Evolutionary conservation across 305 asterid species (phyloP).

Genomic region (Plantago rigida): DNA sequence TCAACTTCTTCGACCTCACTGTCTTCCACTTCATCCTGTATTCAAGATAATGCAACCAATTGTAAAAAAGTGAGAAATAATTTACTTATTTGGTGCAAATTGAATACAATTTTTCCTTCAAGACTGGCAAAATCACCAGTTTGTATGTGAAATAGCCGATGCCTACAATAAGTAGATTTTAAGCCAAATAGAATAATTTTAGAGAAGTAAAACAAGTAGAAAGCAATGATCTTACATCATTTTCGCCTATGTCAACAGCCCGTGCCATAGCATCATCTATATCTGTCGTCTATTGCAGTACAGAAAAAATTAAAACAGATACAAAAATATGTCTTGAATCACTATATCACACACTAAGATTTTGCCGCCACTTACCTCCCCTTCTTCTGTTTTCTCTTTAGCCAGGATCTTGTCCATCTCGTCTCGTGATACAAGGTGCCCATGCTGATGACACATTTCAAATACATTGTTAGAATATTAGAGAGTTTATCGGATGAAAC

Average conservation of each 20-base stretch:
- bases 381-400: constrained; percentile 64
- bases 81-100: too few relatives aligned
- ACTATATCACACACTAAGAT: not conserved
- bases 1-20: constrained; percentile 58
- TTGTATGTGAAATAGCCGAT: too few relatives aligned
- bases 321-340: not conserved
- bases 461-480: constrained; percentile 7
- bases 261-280: constrained; percentile 90
- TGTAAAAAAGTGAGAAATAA: not conserved
- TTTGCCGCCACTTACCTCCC: constrained; percentile 44
- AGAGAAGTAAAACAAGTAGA: constrained; percentile 7
- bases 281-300: constrained; percentile 48
- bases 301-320: not conserved
- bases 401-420: constrained; percentile 58
- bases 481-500: not conserved
- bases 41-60: not conserved
- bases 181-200: constrained; percentile 5
- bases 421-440: constrained; percentile 63
- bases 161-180: not conserved
- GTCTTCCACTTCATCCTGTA: constrained; percentile 78
- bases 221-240: constrained; percentile 49
- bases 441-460: constrained; percentile 46
- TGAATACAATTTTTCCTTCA: too few relatives aligned
- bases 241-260: constrained; percentile 95
- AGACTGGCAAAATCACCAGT: too few relatives aligned